Evolutionary conservation across 176 grass and related monocot genomes (phyloP), one percentile per base, ranked within the genome.

Genomic region (Secale cereale): DNA sequence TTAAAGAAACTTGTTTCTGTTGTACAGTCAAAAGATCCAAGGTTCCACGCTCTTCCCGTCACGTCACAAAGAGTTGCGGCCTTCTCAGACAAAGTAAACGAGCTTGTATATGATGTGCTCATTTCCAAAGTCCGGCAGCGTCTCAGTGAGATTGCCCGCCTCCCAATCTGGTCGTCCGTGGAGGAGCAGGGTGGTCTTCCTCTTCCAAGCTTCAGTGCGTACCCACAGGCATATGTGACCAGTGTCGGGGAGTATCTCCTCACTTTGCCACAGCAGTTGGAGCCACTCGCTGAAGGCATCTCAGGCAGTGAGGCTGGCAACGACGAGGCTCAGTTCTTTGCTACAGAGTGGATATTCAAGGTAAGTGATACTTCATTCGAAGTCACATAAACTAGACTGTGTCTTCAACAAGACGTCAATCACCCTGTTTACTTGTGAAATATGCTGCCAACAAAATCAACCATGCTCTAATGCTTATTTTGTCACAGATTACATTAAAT

Each of bases 271-370:
- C 94, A 99, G 54, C 97, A 99, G 70, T 70, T 99, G 75, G 97
- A 99, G 84, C 97, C 97, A 74, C 86, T 99, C 7, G 88, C 92
- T 64, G 97, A 99, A 91, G 92, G 88, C 70, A 89, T 94, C 78
- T 92, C 93, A 29, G 90, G 89, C 82, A 85, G 67, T 31, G 95
- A 98, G 43, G 35, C 90, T 74, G 88, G 91, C 8, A 91, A 92
- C 17, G 97, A 98, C 0, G 97, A 99, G 60, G 97, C 97, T 8
- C 97, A 99, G 72, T 92, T 99, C 80, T 99, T 99, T 88, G 94
- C 97, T 23, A 94, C 88, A 6, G 97, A 99, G 85, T 99, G 97
- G 97, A 92, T 99, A 89, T 96, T 94, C 71, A 99, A 99, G 97
- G 97, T 99, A 91, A 54, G 90, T 89, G 89, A 45, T 19, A 63